Evolutionary conservation across 805 yeast species (phyloP).

Genomic region (Nakazawaea peltata): DNA sequence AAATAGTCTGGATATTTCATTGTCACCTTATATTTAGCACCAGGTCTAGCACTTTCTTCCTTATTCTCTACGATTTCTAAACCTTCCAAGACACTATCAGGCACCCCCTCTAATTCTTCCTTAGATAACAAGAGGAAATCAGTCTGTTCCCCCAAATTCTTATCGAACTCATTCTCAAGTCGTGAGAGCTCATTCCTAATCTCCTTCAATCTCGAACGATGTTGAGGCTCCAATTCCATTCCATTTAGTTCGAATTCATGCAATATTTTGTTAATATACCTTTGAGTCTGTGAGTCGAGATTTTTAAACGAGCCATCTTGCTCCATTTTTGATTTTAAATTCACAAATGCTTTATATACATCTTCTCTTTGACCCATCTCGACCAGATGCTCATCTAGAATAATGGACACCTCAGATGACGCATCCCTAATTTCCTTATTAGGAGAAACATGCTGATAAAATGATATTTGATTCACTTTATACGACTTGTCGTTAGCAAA

Average conservation of each 20-base stretch:
- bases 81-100: conserved; percentile 51
- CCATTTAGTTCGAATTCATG: conserved; percentile 61
- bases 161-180: conserved; percentile 47
- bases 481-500: conserved; percentile 42
- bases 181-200: conserved; percentile 53
- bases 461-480: conserved; percentile 44
- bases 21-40: conserved; percentile 61
- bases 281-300: conserved; percentile 45
- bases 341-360: conserved; percentile 50
- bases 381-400: conserved; percentile 47
- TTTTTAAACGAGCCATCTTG: conserved; percentile 19
- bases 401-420: conserved; percentile 53
- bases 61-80: conserved; percentile 38
- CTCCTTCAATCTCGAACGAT: conserved; percentile 47
- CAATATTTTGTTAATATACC: conserved; percentile 50
- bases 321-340: conserved; percentile 33
- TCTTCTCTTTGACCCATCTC: conserved; percentile 63
- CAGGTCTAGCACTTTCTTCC: too few species aligned
- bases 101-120: conserved; percentile 69
- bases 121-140: conserved; percentile 51
- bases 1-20: conserved; percentile 75
- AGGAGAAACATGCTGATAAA: conserved; percentile 66
- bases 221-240: conserved; percentile 47
- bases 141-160: conserved; percentile 65
- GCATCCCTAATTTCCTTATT: conserved; percentile 64